A percentile compares a stretch with the other conserved stretches of the same genome.
phyloP scores from a whole-genome alignment of 2,329 filamentous ascomycete genomes.

The Phyllosticta capitalensis region DNA sequence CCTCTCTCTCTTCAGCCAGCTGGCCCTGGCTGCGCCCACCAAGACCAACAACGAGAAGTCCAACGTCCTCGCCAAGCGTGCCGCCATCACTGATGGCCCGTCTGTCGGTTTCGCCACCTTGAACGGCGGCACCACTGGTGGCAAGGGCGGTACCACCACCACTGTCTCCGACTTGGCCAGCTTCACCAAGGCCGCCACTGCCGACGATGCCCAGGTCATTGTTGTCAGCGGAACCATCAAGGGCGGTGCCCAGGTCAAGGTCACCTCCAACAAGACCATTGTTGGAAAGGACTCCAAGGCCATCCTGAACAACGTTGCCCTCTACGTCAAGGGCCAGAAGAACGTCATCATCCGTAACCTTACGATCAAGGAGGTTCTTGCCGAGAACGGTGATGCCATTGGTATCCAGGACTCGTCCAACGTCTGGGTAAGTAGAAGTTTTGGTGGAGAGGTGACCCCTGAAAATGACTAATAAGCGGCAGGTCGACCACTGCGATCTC shows the following conservation, averaged over 20 bases:
- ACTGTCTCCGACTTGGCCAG: constrained; percentile 28
- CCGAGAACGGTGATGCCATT: constrained; percentile 42
- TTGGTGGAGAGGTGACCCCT: neutral
- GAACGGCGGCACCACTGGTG: constrained; percentile 31
- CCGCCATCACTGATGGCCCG: constrained; percentile 21
- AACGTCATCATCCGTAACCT: constrained; percentile 52
- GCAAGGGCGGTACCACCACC: constrained; percentile 26
- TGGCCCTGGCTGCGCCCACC: constrained; percentile 26
- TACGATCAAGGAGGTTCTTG: constrained; percentile 41
- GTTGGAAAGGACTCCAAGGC: constrained; percentile 40
- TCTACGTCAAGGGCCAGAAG: constrained; percentile 38
- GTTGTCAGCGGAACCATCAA: constrained; percentile 38
- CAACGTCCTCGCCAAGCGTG: constrained; percentile 19
- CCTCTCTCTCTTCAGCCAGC: constrained; percentile 17
- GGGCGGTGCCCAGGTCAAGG: constrained; percentile 35
- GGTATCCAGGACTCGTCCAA: constrained; percentile 39
- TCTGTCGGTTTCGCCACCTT: constrained; percentile 24
- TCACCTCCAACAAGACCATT: constrained; percentile 43
- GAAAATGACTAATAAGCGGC: constrained; percentile 32
- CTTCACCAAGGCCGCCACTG: constrained; percentile 37
- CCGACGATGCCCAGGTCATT: constrained; percentile 36
- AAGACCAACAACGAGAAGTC: constrained; percentile 15
- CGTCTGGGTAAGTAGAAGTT: constrained; percentile 42
- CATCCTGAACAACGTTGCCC: constrained; percentile 36
- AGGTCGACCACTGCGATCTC: constrained; percentile 57